Conservation (phyloP, 345 rosid species). For the Populus ilicifolia region DNA sequence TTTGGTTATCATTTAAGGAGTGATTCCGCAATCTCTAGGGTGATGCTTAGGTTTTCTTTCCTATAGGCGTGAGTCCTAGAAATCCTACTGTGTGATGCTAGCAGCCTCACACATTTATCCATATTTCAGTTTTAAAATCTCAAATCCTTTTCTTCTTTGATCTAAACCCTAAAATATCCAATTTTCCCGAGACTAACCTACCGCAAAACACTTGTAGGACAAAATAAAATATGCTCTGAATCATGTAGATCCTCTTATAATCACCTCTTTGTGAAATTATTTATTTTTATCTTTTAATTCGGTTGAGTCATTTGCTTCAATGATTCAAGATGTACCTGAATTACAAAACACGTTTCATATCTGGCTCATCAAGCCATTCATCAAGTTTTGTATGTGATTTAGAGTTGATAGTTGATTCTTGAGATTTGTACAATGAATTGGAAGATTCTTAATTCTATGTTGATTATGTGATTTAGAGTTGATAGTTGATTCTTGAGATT, state of each 20-base stretch:
- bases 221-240: not conserved
- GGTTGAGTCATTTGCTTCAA: not conserved
- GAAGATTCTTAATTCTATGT: not conserved
- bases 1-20: too few relatives aligned
- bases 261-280: not conserved
- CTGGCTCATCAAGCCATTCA: not conserved
- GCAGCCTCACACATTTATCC: not conserved
- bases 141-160: not conserved
- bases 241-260: not conserved
- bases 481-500: not conserved
- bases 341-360: not conserved
- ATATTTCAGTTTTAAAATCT: not conserved
- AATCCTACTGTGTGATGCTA: not conserved
- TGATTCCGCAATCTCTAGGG: too few relatives aligned
- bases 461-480: not conserved
- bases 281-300: not conserved
- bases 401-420: not conserved
- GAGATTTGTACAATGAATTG: not conserved
- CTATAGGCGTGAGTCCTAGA: too few relatives aligned
- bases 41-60: too few relatives aligned
- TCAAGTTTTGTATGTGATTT: not conserved
- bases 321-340: not conserved
- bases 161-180: not conserved
- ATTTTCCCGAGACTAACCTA: not conserved
- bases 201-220: not conserved